A percentile compares a stretch with the other conserved stretches of the same genome.
phyloP scores from a whole-genome alignment of 2,329 filamentous ascomycete species.

The Tolypocladium cylindrosporum region DNA sequence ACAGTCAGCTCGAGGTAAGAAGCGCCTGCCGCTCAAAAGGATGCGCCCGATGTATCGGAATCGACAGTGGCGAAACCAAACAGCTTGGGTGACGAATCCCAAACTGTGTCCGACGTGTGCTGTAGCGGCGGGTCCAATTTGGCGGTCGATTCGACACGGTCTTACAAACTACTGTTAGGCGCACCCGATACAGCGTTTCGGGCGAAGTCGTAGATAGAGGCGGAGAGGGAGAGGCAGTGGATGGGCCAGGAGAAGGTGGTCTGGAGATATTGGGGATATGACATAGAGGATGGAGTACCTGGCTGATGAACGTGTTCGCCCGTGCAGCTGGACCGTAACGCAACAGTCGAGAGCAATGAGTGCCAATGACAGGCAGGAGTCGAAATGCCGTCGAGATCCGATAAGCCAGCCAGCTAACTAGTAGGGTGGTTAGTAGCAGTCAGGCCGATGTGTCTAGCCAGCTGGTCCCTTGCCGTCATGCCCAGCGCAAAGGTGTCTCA shows the following conservation, averaged over 20 bases:
- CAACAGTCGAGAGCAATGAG: background rate
- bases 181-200: background rate
- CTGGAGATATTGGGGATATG: background rate
- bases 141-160: background rate
- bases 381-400: background rate
- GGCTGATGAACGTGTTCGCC: background rate
- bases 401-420: background rate
- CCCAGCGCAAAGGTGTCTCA: constrained; percentile 1
- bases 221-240: too few relatives aligned
- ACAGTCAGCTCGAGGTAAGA: background rate
- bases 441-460: background rate
- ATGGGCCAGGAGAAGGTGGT: background rate
- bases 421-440: background rate
- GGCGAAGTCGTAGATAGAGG: background rate
- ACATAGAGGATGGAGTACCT: background rate
- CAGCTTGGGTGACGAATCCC: background rate
- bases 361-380: background rate
- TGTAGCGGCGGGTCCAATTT: background rate
- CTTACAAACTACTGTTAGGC: background rate
- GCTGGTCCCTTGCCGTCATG: background rate
- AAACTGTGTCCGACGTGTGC: background rate
- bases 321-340: background rate
- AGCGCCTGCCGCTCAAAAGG: background rate
- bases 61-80: background rate
- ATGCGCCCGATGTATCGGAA: background rate